A percentile compares a stretch with the other conserved stretches of the same genome.
Evolutionary conservation across 2,329 filamentous ascomycete genomes (phyloP).

Genomic region (Penicillium sp.): DNA sequence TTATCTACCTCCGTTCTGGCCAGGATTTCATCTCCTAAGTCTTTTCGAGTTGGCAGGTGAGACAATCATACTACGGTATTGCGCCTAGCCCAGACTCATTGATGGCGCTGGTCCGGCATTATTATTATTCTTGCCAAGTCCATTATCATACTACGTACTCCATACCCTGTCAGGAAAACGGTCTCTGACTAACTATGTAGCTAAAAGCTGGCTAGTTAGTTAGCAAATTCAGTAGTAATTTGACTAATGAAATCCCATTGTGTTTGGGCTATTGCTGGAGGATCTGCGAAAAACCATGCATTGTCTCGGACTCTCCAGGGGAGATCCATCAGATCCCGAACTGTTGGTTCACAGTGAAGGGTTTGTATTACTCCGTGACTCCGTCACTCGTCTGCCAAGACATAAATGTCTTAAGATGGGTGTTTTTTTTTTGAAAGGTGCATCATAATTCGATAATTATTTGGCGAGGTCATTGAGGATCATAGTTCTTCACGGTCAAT

Average conservation of each 20-base stretch:
- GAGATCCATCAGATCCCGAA: neutral
- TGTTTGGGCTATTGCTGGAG: neutral
- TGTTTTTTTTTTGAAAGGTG: neutral
- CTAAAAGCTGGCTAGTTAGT: no score
- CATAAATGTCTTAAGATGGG: neutral
- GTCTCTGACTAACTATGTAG: neutral
- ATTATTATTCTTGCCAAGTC: neutral
- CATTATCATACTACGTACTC: neutral
- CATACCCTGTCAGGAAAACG: neutral
- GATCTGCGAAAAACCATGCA: constrained; percentile 18
- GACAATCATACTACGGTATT: constrained; percentile 15
- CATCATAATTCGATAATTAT: neutral
- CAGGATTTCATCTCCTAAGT: constrained; percentile 3
- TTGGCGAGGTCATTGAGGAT: neutral
- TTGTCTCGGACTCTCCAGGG: constrained; percentile 3
- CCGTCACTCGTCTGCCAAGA: neutral
- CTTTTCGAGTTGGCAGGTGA: constrained; percentile 22
- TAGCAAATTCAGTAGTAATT: neutral
- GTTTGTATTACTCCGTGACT: neutral
- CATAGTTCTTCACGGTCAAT: neutral
- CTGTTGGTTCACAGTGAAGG: neutral
- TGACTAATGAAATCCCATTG: neutral
- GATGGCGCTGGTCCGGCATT: constrained; percentile 1
- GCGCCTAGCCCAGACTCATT: neutral
- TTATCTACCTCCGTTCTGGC: neutral